A percentile compares a stretch with the other conserved stretches of the same genome.
phyloP scores from a whole-genome alignment of 306 rosid species.

The Lathyrus aphaca region DNA sequence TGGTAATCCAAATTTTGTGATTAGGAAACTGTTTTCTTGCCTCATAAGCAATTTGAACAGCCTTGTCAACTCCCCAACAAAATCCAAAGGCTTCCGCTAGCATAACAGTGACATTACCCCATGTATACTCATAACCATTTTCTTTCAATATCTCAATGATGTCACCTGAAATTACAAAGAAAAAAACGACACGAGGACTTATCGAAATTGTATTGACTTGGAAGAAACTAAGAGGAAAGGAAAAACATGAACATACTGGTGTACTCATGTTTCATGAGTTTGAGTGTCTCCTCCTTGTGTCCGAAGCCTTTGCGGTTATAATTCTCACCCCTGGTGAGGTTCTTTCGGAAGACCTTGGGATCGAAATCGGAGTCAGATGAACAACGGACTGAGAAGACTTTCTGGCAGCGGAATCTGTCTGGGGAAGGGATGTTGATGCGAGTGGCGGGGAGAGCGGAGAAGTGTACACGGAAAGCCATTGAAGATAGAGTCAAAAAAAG shows the following conservation, averaged over 20 bases:
- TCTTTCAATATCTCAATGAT: constrained; percentile 80
- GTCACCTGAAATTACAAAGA: constrained; percentile 65
- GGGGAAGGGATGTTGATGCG: constrained; percentile 51
- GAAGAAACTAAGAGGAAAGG: neutral
- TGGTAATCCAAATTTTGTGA: constrained; percentile 86
- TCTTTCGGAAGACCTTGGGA: constrained; percentile 84
- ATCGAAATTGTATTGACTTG: neutral
- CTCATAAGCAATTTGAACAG: constrained; percentile 97
- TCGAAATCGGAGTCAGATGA: constrained; percentile 71
- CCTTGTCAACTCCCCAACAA: constrained; percentile 98
- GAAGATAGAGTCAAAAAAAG: constrained; percentile 9
- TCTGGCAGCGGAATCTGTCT: constrained; percentile 52
- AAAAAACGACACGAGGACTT: neutral
- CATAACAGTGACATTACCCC: constrained; percentile 93
- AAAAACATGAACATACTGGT: constrained; percentile 57
- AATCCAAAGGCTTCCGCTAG: constrained; percentile 91
- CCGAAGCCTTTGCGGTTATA: constrained; percentile 93
- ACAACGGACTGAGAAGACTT: constrained; percentile 59
- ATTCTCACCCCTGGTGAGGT: constrained; percentile 77
- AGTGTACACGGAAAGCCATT: constrained; percentile 73
- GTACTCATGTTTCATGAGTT: constrained; percentile 87
- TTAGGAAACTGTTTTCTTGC: constrained; percentile 92
- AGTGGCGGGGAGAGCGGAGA: constrained; percentile 55
- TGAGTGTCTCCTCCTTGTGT: constrained; percentile 79
- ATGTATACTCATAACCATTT: constrained; percentile 71